phyloP scores from a whole-genome alignment of 495 filamentous ascomycete species.

The Aspergillus biplanus region DNA sequence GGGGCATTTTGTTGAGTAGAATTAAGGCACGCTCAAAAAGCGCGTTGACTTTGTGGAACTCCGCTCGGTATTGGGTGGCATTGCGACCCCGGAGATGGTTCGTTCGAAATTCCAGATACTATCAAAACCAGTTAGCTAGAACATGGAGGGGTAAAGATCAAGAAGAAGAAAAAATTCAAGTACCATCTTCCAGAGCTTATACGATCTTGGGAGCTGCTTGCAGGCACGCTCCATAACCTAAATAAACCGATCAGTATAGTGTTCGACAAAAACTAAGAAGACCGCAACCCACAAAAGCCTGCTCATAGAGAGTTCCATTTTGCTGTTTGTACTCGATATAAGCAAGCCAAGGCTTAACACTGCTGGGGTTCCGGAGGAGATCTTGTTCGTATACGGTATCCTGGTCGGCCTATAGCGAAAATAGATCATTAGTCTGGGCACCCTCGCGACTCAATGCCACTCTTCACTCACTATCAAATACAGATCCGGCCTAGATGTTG shows the following conservation, averaged over 20 bases:
- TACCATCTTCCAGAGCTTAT: slow-evolving; percentile 99
- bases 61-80: slow-evolving; percentile 74
- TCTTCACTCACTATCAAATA: slow-evolving; percentile 72
- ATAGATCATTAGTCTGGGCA: slow-evolving; percentile 21
- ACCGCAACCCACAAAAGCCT: slow-evolving; percentile 71
- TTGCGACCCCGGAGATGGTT: slow-evolving; percentile 85
- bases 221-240: slow-evolving; percentile 85
- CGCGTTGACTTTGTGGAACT: slow-evolving; percentile 92
- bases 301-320: slow-evolving; percentile 84
- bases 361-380: slow-evolving; percentile 81
- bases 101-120: slow-evolving; percentile 87
- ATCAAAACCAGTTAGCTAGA: slow-evolving; percentile 21
- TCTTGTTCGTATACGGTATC: slow-evolving; percentile 97
- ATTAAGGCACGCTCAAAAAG: slow-evolving; percentile 94
- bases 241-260: slow-evolving; percentile 7
- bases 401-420: slow-evolving; percentile 65
- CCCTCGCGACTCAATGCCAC: slow-evolving; percentile 9
- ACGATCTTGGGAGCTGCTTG: slow-evolving; percentile 85
- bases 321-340: slow-evolving; percentile 93
- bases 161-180: slow-evolving; percentile 24
- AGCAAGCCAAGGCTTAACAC: slow-evolving; percentile 91
- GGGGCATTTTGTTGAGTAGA: slow-evolving; percentile 97
- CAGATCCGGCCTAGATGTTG: slow-evolving; percentile 61
- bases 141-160: neutral
- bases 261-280: neutral